Evolutionary conservation across 2,329 filamentous ascomycete genomes (phyloP), one percentile per base, ranked within the genome.

Genomic region (Claviceps humidiphila): DNA sequence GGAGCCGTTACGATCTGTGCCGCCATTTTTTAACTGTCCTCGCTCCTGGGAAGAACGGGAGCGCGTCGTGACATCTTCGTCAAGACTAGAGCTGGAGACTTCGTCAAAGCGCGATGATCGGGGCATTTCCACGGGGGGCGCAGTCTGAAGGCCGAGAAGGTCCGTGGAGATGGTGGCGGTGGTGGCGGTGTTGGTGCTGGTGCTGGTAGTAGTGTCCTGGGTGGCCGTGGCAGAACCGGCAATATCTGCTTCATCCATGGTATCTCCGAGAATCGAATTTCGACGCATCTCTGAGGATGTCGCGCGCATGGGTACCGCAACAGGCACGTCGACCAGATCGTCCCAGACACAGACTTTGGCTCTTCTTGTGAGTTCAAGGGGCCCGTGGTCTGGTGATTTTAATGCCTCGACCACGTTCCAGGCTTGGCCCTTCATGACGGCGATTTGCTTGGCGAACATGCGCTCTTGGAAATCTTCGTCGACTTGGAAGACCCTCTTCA

Each of bases 391-490:
- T 0, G 81, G 75, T 17, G 87, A 87, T 67, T 98, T 98, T 55
- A 98, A 76, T 0, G 93, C 96, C 71, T 98, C 93, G 4, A 98
- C 93, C 0, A 98, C 93, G 64, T 98, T 98, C 89, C 93, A 98
- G 0, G 93, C 93, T 65, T 98, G 93, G 11, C 93, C 93, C 69
- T 98, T 98, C 89, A 98, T 95, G 54, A 98, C 93, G 1, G 93
- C 91, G 56, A 98, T 94, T 64, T 98, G 93, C 58, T 88, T 83
- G n/a, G 89, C 89, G 70, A 95, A 98, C 93, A 98, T 98, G 68
- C 88, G 85, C 71, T 98, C 93, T 66, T 97, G 89, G 68, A 98
- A 98, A 68, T 98, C 93, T 2, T 85, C 82, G 66, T 98, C 93
- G 64, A 94, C 81, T 58, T 88, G 84, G 66, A 98, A 98, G 46